Conservation (phyloP, 768 basidiomycete species). For the Amanita rubescens region DNA sequence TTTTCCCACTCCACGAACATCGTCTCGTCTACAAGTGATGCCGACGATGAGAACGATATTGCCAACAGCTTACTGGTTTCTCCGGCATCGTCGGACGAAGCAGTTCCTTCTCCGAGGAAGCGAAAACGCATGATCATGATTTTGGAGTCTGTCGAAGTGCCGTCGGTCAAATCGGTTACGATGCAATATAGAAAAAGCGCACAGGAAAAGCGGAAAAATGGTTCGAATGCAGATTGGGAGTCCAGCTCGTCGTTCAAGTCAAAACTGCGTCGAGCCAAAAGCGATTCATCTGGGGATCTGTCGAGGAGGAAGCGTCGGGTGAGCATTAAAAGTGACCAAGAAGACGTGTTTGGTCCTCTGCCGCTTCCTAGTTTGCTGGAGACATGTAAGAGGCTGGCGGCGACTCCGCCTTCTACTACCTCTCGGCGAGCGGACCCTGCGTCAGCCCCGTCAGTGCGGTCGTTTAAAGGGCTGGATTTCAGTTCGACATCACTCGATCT, state of each 20-base stretch:
- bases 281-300: neutral
- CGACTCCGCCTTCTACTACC: constrained; percentile 4
- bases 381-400: neutral
- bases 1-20: constrained; percentile 9
- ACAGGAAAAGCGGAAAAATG: neutral
- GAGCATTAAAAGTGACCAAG: neutral
- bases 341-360: neutral
- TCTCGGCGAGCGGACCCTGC: neutral
- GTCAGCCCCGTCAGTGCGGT: neutral
- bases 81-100: neutral
- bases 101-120: neutral
- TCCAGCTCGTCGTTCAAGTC: constrained; percentile 1
- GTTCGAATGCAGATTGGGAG: constrained; percentile 1
- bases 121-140: constrained; percentile 9
- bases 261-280: neutral
- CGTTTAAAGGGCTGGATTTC: neutral
- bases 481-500: neutral
- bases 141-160: constrained; percentile 11
- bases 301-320: neutral
- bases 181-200: neutral
- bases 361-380: neutral
- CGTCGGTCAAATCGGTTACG: constrained; percentile 7
- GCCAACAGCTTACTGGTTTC: neutral
- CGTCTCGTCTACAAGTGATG: neutral
- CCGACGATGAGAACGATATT: constrained; percentile 3